Base-by-base conservation (phyloP, 768 basidiomycete genomes). In the Mrakia frigida region DNA sequence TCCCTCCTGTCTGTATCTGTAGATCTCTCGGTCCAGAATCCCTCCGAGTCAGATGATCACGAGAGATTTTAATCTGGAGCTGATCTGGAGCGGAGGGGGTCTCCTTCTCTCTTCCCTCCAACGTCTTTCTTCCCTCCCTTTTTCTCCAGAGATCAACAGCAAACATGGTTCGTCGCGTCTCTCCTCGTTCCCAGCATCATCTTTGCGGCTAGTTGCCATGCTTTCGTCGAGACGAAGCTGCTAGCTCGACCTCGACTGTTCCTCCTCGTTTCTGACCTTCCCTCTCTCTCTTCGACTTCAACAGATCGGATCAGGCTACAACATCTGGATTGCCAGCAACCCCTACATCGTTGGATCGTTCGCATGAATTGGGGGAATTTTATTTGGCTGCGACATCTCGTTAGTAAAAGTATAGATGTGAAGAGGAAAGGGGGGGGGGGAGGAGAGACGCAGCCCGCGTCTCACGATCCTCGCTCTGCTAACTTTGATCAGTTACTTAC, bases 331-430 rank as follows among this genome's bases (percentile, higher is more conserved):
- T 25, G 56, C 56, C 9, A n/a, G 25, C 25, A 56, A 56, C n/a
- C 56, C 56, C 56, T 56, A 56, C 56, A 56, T 56, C 28, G 70
- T 71, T 16, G 41, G 70, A 28, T 50, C 46, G 31, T 71, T 71
- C 33, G 70, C 70, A 25, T 71, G 70, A 28, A 71, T 71, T 31
- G 70, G 70, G 4, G 70, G 70, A 52, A 50, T 50, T 3, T 28
- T 71, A 1, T 71, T 71, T 31, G 70, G 70, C 4, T 28, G 53
- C 5, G 70, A 71, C 31, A 71, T 71, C 70, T 71, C 70, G 46
- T 56, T 6, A 11, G 31, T 65, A 7, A 6, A 1, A 23, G 33
- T 16, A 3, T 4, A 1, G 35, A 6, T 28, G 28, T 31, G 10
- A 23, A 9, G 28, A 10, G 63, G 63, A 35, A 21, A 65, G 6